These are phyloP conservation scores for Eucalyptus sp. DNA, from an alignment of 345 rosid genomes.

Conservation along the genomic window DNA sequence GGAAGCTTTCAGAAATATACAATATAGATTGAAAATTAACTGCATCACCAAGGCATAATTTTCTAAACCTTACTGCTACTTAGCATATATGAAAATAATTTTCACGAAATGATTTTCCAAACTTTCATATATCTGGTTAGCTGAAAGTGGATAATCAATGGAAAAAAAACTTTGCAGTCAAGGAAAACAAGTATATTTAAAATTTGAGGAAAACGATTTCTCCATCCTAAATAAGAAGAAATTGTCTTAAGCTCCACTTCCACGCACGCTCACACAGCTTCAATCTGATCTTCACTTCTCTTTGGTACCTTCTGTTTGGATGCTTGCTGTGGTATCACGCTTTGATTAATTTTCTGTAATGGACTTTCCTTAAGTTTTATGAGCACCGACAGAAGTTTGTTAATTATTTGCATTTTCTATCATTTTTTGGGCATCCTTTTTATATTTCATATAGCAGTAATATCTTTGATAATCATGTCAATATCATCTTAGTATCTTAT, in stretches of 20 bases:
- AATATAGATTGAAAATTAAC: background rate
- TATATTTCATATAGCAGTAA: background rate
- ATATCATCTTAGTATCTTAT: background rate
- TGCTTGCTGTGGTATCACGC: background rate
- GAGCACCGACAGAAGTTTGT: background rate
- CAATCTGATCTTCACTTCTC: background rate
- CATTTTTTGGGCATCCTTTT: background rate
- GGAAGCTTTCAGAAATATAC: background rate
- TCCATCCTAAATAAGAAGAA: background rate
- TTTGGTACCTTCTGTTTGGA: background rate
- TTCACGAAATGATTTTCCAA: background rate
- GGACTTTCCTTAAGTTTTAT: background rate
- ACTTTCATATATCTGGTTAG: background rate
- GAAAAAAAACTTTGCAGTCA: background rate
- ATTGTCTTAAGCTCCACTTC: background rate
- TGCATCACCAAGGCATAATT: background rate
- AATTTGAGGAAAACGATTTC: background rate
- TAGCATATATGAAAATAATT: background rate
- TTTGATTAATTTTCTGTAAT: background rate
- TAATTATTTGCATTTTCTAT: background rate
- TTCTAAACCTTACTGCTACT: background rate
- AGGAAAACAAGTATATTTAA: background rate
- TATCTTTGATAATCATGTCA: background rate
- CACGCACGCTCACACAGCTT: background rate
- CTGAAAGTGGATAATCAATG: background rate